A percentile compares a stretch with the other conserved stretches of the same genome.
Conservation (phyloP, 2,329 filamentous ascomycete species). For the Trichophyton simii region DNA sequence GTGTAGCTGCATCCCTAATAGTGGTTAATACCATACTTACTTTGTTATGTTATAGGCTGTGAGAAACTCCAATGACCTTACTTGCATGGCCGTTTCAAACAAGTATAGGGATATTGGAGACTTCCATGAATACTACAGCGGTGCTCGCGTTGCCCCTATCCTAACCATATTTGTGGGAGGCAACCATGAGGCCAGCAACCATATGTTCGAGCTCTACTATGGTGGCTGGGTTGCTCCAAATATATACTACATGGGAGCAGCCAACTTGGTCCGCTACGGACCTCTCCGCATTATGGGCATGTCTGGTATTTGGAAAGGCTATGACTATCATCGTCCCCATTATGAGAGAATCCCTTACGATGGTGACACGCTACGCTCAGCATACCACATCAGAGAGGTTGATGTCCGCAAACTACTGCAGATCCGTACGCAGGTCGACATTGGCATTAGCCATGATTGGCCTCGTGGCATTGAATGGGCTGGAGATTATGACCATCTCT, state of each 20-base stretch:
- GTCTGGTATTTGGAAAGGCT: conserved; percentile 90
- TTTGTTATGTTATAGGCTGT: conserved; percentile 48
- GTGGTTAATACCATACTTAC: not conserved
- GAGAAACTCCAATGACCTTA: conserved; percentile 77
- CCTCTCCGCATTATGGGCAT: conserved; percentile 77
- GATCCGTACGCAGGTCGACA: conserved; percentile 73
- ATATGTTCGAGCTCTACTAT: conserved; percentile 87
- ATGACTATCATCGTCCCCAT: conserved; percentile 73
- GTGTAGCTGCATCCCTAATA: too few species aligned
- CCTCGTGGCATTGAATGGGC: conserved; percentile 68
- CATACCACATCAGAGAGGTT: conserved; percentile 81
- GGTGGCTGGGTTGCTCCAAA: conserved; percentile 94
- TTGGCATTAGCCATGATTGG: conserved; percentile 94
- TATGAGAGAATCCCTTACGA: conserved; percentile 78
- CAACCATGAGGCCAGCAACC: conserved; percentile 86
- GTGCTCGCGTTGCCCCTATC: conserved; percentile 63
- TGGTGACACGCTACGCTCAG: conserved; percentile 59
- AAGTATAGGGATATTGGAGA: conserved; percentile 85
- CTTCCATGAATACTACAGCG: conserved; percentile 89
- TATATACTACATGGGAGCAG: conserved; percentile 92
- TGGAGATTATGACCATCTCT: conserved; percentile 58
- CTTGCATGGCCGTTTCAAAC: conserved; percentile 73
- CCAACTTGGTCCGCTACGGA: conserved; percentile 74
- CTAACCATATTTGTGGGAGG: conserved; percentile 86
- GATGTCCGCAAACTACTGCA: conserved; percentile 84